These are phyloP conservation scores for Hypomontagnella monticulosa DNA, from an alignment of 495 filamentous ascomycete genomes.

Conservation along the genomic window DNA sequence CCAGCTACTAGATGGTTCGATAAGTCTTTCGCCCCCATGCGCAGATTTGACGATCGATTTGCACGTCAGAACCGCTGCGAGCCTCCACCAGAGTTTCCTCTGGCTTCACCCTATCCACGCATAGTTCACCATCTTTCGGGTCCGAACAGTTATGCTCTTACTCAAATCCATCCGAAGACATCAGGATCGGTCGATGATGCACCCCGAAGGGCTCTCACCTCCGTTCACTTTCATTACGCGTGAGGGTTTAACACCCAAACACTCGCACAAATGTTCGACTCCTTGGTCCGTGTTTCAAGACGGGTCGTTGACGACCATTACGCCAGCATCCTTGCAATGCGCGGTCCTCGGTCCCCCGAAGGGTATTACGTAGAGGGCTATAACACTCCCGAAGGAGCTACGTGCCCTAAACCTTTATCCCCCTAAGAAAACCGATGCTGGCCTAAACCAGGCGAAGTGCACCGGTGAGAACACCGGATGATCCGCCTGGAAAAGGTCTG, in stretches of 20 bases:
- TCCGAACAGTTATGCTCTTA: slow-evolving; percentile 14
- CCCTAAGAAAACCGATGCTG: slow-evolving; percentile 6
- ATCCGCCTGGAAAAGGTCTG: slow-evolving; percentile 10
- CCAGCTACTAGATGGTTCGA: slow-evolving; percentile 14
- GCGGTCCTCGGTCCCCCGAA: slow-evolving; percentile 7
- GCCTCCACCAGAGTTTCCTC: slow-evolving; percentile 13
- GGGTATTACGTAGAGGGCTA: slow-evolving; percentile 6
- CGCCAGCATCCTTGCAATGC: slow-evolving; percentile 10
- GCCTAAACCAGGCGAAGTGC: slow-evolving; percentile 12
- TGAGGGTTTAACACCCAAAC: slow-evolving; percentile 9
- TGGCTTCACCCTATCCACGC: slow-evolving; percentile 13
- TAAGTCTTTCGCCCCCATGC: slow-evolving; percentile 14
- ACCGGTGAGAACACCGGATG: slow-evolving; percentile 11
- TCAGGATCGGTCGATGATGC: slow-evolving; percentile 14
- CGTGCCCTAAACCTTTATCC: slow-evolving; percentile 4
- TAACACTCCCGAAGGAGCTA: slow-evolving; percentile 12
- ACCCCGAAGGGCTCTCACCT: slow-evolving; percentile 9
- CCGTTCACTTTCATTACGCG: slow-evolving; percentile 13
- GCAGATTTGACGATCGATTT: slow-evolving; percentile 15
- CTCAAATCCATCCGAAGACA: slow-evolving; percentile 14
- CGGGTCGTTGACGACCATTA: slow-evolving; percentile 11
- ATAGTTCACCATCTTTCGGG: slow-evolving; percentile 12
- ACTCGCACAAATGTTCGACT: slow-evolving; percentile 11
- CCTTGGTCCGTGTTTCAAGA: slow-evolving; percentile 11
- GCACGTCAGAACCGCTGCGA: slow-evolving; percentile 13